phyloP scores from a whole-genome alignment of 2,329 filamentous ascomycete genomes.

The Epichloe elymi region DNA sequence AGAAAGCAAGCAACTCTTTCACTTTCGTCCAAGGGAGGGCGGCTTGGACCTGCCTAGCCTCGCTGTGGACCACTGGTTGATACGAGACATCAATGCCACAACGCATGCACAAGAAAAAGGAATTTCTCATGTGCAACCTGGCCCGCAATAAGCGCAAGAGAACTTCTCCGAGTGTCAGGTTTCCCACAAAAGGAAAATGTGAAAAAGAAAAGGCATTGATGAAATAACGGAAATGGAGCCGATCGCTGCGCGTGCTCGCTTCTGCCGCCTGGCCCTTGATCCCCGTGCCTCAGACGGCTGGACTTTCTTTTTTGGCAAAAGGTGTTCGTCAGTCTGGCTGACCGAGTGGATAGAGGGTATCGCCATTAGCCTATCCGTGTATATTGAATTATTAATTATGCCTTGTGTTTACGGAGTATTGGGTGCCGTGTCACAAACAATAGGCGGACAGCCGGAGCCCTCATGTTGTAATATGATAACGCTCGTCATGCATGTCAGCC shows the following conservation, averaged over 20 bases:
- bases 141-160: background rate
- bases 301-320: background rate
- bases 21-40: background rate
- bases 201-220: background rate
- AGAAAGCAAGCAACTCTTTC: background rate
- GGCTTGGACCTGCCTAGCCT: background rate
- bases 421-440: background rate
- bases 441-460: background rate
- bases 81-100: constrained; percentile 2
- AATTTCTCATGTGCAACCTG: background rate
- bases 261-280: background rate
- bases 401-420: no score
- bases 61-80: background rate
- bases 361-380: background rate
- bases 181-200: background rate
- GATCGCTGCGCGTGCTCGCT: background rate
- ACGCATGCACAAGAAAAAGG: constrained; percentile 1
- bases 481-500: background rate
- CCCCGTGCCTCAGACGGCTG: background rate
- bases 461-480: background rate
- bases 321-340: background rate
- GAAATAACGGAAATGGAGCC: background rate
- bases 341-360: background rate
- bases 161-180: background rate
- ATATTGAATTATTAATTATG: background rate